Base-by-base conservation (phyloP, 495 filamentous ascomycete species). In the Aspergillus indologenus region DNA sequence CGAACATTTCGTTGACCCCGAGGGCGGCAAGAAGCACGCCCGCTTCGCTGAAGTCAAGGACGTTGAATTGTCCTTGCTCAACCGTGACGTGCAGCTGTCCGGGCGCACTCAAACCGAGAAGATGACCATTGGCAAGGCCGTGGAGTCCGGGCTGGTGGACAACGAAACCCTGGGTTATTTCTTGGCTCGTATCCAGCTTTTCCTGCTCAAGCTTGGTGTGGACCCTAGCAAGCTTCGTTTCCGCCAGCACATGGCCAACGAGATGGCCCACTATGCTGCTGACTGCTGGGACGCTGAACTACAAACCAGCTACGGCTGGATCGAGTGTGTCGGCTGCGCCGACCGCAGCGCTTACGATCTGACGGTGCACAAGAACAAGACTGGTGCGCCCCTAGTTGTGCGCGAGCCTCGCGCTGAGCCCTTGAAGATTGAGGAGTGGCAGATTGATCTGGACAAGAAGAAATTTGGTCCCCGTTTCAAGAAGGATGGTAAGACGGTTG, bases 141-240 rank as follows among this genome's bases (percentile, higher is more conserved):
- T 93, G 24, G 76, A 83, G 69, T 77, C 75, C 20, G 79, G 82
- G 9, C 65, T 89, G 18, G 87, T 93, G 11, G 88, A 93, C 69
- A 93, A 91, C 72, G 89, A 93, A 76, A 91, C 89, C 1, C 80
- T 93, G n/a, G 90, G 89, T 48, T 93, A 93, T 76, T 93, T 93
- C 78, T 78, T 93, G 34, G 90, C 84, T 47, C 83, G 89, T 47
- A 91, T 92, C 59, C 85, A 87, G 66, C 76, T 83, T 20, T 93
- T 92, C 81, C 75, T 93, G 42, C 61, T 81, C 54, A 85, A 82
- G 68, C 74, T 93, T 45, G 90, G 90, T 61, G 74, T 88, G 12
- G 87, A 93, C 66, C 72, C 74, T 62, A 76, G 67, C 50, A 91
- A 91, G 76, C 77, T 93, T 40, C 87, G 90, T 23, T 93, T 93